phyloP scores from a whole-genome alignment of 2,329 filamentous ascomycete species.

The Sclerotinia glacialis region DNA sequence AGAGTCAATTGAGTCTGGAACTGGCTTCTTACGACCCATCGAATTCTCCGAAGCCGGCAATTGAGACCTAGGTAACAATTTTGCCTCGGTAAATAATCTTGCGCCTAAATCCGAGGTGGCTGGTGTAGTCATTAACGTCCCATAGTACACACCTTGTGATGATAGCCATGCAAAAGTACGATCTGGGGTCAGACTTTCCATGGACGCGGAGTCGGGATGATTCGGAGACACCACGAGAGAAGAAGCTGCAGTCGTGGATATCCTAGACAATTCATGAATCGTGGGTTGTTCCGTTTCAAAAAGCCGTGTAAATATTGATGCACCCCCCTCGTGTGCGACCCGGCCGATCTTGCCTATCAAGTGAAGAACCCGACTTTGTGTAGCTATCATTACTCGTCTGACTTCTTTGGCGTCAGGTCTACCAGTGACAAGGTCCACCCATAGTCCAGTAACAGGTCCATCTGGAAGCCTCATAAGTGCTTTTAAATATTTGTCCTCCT shows the following conservation, averaged over 20 bases:
- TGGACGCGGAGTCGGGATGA: slow-evolving; percentile 51
- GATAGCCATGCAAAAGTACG: slow-evolving; percentile 88
- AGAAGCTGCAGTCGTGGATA: slow-evolving; percentile 59
- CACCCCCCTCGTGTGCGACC: slow-evolving; percentile 71
- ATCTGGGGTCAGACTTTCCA: slow-evolving; percentile 60
- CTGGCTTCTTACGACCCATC: slow-evolving; percentile 60
- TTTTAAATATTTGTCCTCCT: slow-evolving; percentile 91
- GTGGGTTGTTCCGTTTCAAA: slow-evolving; percentile 84
- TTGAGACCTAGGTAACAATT: slow-evolving; percentile 70
- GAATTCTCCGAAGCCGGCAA: slow-evolving; percentile 66
- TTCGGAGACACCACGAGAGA: slow-evolving; percentile 76
- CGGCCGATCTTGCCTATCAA: slow-evolving; percentile 74
- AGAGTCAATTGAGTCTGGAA: slow-evolving; percentile 71
- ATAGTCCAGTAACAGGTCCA: slow-evolving; percentile 79
- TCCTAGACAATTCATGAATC: slow-evolving; percentile 66
- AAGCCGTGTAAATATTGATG: slow-evolving; percentile 79
- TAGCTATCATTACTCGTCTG: slow-evolving; percentile 75
- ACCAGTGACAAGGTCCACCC: slow-evolving; percentile 70
- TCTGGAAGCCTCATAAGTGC: slow-evolving; percentile 78
- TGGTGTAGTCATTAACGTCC: slow-evolving; percentile 66
- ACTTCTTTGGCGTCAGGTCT: slow-evolving; percentile 56
- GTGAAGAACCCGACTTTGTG: slow-evolving; percentile 74
- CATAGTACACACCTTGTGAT: slow-evolving; percentile 81
- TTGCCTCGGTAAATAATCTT: slow-evolving; percentile 75
- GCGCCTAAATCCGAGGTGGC: slow-evolving; percentile 64